Percentiles rank a stretch among this genome's conserved stretches.
Evolutionary conservation across 495 filamentous ascomycete species (phyloP).

Genomic region (Neurospora intermedia): DNA sequence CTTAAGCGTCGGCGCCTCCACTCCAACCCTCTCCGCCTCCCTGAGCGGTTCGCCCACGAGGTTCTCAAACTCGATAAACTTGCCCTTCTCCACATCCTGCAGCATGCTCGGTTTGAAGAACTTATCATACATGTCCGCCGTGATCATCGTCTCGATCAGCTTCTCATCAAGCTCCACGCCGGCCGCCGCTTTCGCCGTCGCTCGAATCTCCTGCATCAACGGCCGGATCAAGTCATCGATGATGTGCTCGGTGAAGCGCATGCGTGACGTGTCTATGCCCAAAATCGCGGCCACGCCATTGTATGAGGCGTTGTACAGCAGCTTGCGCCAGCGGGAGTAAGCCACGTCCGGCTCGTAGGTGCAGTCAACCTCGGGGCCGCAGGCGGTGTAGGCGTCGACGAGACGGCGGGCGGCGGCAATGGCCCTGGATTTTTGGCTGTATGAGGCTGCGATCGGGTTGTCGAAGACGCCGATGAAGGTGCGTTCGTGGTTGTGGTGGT

Average conservation of each 20-base stretch:
- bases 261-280: slow-evolving; percentile 34
- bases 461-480: slow-evolving; percentile 36
- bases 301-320: slow-evolving; percentile 39
- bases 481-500: slow-evolving; percentile 31
- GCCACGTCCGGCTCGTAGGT: slow-evolving; percentile 25
- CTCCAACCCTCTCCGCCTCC: slow-evolving; percentile 31
- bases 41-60: slow-evolving; percentile 42
- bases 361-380: slow-evolving; percentile 17
- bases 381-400: slow-evolving; percentile 26
- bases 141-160: slow-evolving; percentile 24
- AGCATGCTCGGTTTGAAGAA: slow-evolving; percentile 38
- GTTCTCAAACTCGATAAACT: slow-evolving; percentile 43
- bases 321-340: slow-evolving; percentile 38
- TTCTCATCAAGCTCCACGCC: slow-evolving; percentile 26
- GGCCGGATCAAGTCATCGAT: slow-evolving; percentile 15
- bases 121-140: slow-evolving; percentile 26
- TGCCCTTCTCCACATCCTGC: slow-evolving; percentile 37
- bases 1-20: slow-evolving; percentile 35
- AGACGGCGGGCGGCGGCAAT: slow-evolving; percentile 25
- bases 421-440: not conserved
- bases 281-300: slow-evolving; percentile 38
- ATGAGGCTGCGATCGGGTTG: slow-evolving; percentile 14
- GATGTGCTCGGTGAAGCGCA: slow-evolving; percentile 16
- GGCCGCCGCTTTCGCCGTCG: slow-evolving; percentile 6
- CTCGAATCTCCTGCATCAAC: slow-evolving; percentile 14